These are phyloP conservation scores for Lichtheimia corymbifera DNA, from an alignment of 371 early-diverging fungal genomes.

Conservation along the genomic window DNA sequence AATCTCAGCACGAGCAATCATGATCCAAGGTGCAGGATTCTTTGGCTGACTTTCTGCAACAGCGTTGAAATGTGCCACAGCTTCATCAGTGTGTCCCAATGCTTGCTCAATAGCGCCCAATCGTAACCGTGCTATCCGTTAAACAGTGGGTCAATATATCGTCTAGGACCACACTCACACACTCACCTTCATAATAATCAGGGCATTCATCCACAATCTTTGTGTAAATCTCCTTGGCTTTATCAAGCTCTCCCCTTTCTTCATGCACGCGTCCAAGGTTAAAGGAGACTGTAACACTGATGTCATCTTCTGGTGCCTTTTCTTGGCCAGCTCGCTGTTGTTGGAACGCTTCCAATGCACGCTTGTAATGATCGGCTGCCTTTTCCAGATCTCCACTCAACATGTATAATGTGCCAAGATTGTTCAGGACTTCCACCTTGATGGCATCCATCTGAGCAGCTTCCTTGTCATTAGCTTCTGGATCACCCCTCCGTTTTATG, in stretches of 20 bases:
- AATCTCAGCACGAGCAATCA: conserved; percentile 71
- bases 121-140: conserved; percentile 64
- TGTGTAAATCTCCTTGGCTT: conserved; percentile 70
- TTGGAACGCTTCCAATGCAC: conserved; percentile 42
- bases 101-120: conserved; percentile 69
- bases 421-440: conserved; percentile 77
- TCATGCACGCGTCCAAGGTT: conserved; percentile 86
- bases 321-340: conserved; percentile 5
- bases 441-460: conserved; percentile 32
- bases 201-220: conserved; percentile 68
- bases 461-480: conserved; percentile 21
- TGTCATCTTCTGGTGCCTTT: conserved; percentile 17
- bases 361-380: conserved; percentile 38
- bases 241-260: conserved; percentile 51
- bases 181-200: conserved; percentile 65
- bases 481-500: conserved; percentile 18
- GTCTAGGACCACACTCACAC: background rate
- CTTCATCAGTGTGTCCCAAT: conserved; percentile 53
- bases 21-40: conserved; percentile 66
- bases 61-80: conserved; percentile 64
- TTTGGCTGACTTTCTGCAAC: conserved; percentile 68
- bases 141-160: background rate
- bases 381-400: conserved; percentile 23
- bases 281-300: conserved; percentile 68
- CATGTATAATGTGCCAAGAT: conserved; percentile 78